Evolutionary conservation across 805 yeast genomes (phyloP).

Genomic region (Maudiozyma barnettii): DNA sequence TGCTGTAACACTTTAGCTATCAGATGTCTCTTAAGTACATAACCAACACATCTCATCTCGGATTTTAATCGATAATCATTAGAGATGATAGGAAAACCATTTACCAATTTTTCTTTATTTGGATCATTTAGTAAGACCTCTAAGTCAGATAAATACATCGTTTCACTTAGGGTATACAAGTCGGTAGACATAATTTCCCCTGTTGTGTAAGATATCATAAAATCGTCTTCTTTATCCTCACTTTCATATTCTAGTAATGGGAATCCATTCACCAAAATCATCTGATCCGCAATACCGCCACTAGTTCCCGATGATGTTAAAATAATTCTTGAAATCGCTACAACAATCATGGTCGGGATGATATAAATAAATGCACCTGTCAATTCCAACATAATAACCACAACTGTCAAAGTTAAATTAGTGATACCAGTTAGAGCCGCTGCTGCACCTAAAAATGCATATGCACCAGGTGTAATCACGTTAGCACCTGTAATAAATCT

Average conservation of each 20-base stretch:
- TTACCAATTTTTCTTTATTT: conserved; percentile 27
- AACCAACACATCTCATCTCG: conserved; percentile 34
- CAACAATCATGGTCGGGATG: conserved; percentile 93
- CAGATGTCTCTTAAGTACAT: conserved; percentile 21
- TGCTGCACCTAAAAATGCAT: conserved; percentile 93
- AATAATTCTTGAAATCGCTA: conserved; percentile 77
- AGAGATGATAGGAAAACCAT: conserved; percentile 48
- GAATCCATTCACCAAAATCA: conserved; percentile 79
- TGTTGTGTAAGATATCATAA: conserved; percentile 37
- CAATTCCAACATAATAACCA: conserved; percentile 88
- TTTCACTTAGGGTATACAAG: conserved; percentile 18
- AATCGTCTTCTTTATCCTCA: conserved; percentile 51
- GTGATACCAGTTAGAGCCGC: conserved; percentile 93
- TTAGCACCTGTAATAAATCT: conserved; percentile 32
- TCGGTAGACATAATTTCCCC: conserved; percentile 54
- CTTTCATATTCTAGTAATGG: conserved; percentile 66
- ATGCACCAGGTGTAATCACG: conserved; percentile 88
- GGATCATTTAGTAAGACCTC: conserved; percentile 18
- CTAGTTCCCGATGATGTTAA: conserved; percentile 59
- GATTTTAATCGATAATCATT: conserved; percentile 29
- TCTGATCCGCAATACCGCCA: conserved; percentile 92
- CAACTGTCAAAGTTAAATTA: conserved; percentile 84
- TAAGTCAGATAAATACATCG: conserved; percentile 20
- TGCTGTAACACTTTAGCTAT: conserved; percentile 12
- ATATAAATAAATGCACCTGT: conserved; percentile 92